phyloP scores from a whole-genome alignment of 2,329 filamentous ascomycete genomes.

The Aspergillus tanneri region DNA sequence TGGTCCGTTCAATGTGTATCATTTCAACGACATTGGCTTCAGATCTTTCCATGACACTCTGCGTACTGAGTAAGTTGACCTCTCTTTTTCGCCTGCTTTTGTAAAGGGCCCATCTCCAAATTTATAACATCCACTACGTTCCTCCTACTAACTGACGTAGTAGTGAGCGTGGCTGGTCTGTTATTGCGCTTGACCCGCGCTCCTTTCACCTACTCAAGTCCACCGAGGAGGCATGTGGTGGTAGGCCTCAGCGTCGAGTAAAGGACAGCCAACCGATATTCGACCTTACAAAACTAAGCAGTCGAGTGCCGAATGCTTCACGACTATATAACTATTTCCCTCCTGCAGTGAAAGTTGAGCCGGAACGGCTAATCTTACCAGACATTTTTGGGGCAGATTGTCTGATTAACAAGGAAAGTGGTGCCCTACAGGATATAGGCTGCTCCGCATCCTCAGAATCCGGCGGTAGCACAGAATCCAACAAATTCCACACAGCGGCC shows the following conservation, averaged over 20 bases:
- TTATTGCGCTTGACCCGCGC: constrained; percentile 47
- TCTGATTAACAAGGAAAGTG: constrained; percentile 14
- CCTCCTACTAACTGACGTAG: constrained; percentile 13
- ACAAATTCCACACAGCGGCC: background rate
- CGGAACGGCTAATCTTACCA: constrained; percentile 24
- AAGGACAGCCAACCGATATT: constrained; percentile 25
- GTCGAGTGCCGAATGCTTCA: constrained; percentile 29
- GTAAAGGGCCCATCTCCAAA: too few species aligned
- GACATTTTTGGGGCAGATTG: constrained; percentile 32
- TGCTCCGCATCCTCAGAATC: background rate
- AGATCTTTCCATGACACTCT: constrained; percentile 28
- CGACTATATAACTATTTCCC: constrained; percentile 29
- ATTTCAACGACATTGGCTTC: constrained; percentile 31
- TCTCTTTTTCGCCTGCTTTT: background rate
- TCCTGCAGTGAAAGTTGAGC: constrained; percentile 19
- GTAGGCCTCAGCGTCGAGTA: constrained; percentile 23
- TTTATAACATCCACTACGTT: background rate
- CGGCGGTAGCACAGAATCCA: background rate
- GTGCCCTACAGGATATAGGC: background rate
- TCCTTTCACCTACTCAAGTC: constrained; percentile 38
- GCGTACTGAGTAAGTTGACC: constrained; percentile 21
- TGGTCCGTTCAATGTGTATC: constrained; percentile 28
- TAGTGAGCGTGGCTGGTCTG: constrained; percentile 45
- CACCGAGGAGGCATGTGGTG: constrained; percentile 44
- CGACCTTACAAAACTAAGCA: constrained; percentile 31